Evolutionary conservation across 2,329 filamentous ascomycete genomes (phyloP).

Genomic region (Harringtonia lauricola): DNA sequence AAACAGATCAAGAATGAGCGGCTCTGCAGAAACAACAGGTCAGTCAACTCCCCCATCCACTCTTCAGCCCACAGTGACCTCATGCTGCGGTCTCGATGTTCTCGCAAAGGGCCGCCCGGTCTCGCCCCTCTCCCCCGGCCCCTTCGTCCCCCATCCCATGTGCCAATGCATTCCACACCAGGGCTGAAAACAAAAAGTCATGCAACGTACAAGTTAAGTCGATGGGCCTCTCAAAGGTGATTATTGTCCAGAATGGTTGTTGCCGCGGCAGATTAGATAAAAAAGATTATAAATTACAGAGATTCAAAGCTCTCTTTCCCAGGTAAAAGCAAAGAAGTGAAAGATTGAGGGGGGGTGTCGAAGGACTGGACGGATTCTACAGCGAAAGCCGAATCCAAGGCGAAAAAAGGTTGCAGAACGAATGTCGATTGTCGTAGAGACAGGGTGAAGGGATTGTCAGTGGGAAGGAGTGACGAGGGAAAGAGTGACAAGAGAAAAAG

Average conservation of each 20-base stretch:
- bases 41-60: too few species aligned
- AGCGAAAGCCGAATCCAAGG: conserved; percentile 31
- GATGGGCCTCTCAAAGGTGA: conserved; percentile 45
- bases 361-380: conserved; percentile 37
- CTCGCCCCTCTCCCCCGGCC: too few species aligned
- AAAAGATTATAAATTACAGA: neutral
- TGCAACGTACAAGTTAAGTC: neutral
- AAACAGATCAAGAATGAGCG: too few species aligned
- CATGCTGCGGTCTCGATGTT: too few species aligned
- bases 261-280: neutral
- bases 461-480: neutral
- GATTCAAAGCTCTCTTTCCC: too few species aligned
- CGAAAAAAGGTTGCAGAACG: conserved; percentile 22
- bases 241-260: too few species aligned
- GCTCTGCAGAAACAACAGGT: too few species aligned
- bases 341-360: conserved; percentile 40
- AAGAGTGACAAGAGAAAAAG: neutral
- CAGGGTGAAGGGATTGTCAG: conserved; percentile 1
- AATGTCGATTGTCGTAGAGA: conserved; percentile 12
- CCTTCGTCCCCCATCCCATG: too few species aligned
- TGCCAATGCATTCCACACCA: too few species aligned
- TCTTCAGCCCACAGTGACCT: too few species aligned
- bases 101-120: too few species aligned
- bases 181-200: too few species aligned
- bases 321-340: conserved; percentile 48